A percentile compares a stretch with the other conserved stretches of the same genome.
These are phyloP conservation scores for Sisymbrium irio DNA, from an alignment of 345 rosid species.

Conservation along the genomic window DNA sequence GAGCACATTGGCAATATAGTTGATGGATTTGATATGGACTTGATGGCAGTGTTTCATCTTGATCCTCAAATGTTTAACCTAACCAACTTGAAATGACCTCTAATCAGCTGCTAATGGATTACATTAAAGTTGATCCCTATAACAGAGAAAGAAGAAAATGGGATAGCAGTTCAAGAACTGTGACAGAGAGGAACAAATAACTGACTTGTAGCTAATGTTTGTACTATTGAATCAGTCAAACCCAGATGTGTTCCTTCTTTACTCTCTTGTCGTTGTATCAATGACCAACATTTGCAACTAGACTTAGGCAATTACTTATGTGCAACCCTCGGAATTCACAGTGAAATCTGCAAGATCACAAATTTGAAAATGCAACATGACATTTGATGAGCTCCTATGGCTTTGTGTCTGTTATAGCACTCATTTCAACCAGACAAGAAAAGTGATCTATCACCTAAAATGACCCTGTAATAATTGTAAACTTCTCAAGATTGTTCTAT, in stretches of 20 bases:
- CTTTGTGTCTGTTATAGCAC: neutral
- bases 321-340: no score
- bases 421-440: neutral
- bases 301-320: no score
- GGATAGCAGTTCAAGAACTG: no score
- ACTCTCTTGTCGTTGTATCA: neutral
- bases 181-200: neutral
- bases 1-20: neutral
- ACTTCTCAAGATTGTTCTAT: no score
- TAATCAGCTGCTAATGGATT: neutral
- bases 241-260: neutral
- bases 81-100: neutral
- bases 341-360: neutral
- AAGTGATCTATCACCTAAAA: neutral
- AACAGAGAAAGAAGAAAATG: neutral
- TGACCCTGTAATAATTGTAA: neutral
- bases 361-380: neutral
- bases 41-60: conserved; percentile 2
- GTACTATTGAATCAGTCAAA: neutral
- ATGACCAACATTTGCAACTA: neutral
- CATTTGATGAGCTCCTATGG: neutral
- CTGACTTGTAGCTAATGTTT: neutral
- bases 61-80: neutral
- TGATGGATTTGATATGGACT: conserved; percentile 16
- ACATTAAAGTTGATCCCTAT: no score